phyloP scores from a whole-genome alignment of 2,329 filamentous ascomycete genomes.

The Zelopaecilomyces penicillatus region DNA sequence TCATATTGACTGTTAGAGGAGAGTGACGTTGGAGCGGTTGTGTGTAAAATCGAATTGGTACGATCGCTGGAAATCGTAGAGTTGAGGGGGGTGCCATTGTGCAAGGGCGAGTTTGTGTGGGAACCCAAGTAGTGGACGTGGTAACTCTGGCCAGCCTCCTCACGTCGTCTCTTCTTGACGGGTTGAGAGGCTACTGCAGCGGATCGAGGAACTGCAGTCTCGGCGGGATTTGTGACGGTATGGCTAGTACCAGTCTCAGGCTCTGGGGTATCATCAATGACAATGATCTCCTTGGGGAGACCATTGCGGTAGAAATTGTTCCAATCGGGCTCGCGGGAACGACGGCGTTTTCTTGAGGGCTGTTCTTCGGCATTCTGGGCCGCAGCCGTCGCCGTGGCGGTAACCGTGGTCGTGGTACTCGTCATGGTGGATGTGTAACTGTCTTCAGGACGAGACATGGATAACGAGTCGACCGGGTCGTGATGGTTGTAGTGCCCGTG shows the following conservation, averaged over 20 bases:
- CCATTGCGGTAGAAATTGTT: constrained; percentile 75
- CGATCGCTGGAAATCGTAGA: constrained; percentile 76
- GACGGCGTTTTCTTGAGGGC: constrained; percentile 42
- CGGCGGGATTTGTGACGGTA: constrained; percentile 28
- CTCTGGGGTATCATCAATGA: constrained; percentile 68
- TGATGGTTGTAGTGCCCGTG: constrained; percentile 16
- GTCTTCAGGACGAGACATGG: constrained; percentile 17
- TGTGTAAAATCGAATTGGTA: constrained; percentile 71
- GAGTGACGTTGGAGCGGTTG: constrained; percentile 79
- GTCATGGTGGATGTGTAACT: constrained; percentile 5
- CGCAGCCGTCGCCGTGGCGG: constrained; percentile 18
- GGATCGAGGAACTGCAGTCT: constrained; percentile 18
- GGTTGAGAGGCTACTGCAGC: constrained; percentile 35
- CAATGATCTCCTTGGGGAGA: constrained; percentile 74
- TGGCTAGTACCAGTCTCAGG: constrained; percentile 37
- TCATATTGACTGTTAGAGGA: constrained; percentile 57
- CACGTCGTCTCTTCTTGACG: constrained; percentile 66
- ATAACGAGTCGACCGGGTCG: constrained; percentile 13
- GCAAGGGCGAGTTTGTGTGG: constrained; percentile 62
- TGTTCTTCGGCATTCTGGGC: constrained; percentile 16
- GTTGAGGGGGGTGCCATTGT: constrained; percentile 55
- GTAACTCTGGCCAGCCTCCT: constrained; percentile 56
- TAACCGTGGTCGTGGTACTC: constrained; percentile 12
- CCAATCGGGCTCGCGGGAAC: constrained; percentile 65
- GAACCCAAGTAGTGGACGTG: constrained; percentile 64